Evolutionary conservation across 2,329 filamentous ascomycete species (phyloP).

Genomic region (Malbranchea cinnamomea): DNA sequence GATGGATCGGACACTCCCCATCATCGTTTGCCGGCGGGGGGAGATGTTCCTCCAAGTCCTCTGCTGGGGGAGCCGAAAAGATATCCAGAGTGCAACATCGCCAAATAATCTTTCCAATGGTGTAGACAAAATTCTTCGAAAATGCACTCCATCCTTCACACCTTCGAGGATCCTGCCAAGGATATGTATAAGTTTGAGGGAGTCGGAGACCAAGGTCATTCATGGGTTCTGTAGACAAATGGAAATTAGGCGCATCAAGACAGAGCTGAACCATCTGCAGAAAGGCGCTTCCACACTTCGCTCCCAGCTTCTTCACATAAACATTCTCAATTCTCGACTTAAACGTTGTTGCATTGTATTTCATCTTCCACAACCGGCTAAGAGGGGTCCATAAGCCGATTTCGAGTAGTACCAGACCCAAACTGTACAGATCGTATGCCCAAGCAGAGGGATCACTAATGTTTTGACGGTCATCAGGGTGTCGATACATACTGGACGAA

Average conservation of each 20-base stretch:
- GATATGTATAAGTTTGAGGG: conserved; percentile 27
- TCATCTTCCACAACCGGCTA: conserved; percentile 47
- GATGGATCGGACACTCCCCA: conserved; percentile 2
- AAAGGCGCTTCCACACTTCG: conserved; percentile 49
- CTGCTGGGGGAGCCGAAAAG: conserved; percentile 24
- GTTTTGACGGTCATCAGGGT: conserved; percentile 35
- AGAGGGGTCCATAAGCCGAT: conserved; percentile 50
- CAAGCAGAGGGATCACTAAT: conserved; percentile 25
- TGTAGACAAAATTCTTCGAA: conserved; percentile 31
- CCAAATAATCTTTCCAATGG: conserved; percentile 27
- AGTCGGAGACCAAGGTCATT: conserved; percentile 26
- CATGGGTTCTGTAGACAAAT: conserved; percentile 27
- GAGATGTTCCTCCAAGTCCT: conserved; percentile 28
- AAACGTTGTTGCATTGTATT: conserved; percentile 48
- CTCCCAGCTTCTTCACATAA: conserved; percentile 45
- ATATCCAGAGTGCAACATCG: conserved; percentile 29
- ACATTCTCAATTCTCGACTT: conserved; percentile 48
- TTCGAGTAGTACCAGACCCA: conserved; percentile 47
- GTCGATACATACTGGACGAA: conserved; percentile 44
- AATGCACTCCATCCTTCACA: conserved; percentile 27
- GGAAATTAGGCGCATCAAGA: conserved; percentile 41
- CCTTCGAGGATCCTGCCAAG: conserved; percentile 26
- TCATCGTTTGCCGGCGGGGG: conserved; percentile 26
- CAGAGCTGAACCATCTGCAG: conserved; percentile 48
- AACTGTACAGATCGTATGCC: conserved; percentile 43